A percentile compares a stretch with the other conserved stretches of the same genome.
Conservation (phyloP, 1,139 yeast genomes). For the Magnusiomyces fungicola region DNA sequence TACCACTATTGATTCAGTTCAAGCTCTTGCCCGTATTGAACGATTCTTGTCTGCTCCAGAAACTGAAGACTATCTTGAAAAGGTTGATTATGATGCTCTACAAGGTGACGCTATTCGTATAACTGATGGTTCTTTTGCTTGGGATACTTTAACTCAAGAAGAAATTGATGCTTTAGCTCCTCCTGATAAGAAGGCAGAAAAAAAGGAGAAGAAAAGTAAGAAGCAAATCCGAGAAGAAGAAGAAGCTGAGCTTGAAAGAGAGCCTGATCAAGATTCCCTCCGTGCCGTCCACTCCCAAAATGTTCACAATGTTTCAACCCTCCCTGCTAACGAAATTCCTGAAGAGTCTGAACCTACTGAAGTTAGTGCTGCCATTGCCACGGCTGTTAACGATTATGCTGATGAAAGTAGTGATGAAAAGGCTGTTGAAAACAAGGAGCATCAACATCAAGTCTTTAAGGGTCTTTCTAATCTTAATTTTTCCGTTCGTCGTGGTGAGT, state of each 20-base stretch:
- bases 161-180: constrained; percentile 12
- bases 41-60: constrained; percentile 44
- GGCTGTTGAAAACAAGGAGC: constrained; percentile 16
- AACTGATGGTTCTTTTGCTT: constrained; percentile 50
- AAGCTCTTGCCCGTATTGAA: constrained; percentile 56
- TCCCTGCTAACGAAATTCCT: constrained; percentile 4
- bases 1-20: constrained; percentile 57
- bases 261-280: neutral
- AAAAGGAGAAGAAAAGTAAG: constrained; percentile 6
- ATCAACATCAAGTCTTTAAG: constrained; percentile 26
- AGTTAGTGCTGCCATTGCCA: constrained; percentile 3
- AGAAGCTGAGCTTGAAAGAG: constrained; percentile 20
- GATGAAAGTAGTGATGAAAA: constrained; percentile 15
- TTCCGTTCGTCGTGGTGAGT: constrained; percentile 46
- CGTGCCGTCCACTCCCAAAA: constrained; percentile 18
- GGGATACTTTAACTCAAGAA: constrained; percentile 48
- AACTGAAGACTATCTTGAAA: constrained; percentile 29
- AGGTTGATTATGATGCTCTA: constrained; percentile 27
- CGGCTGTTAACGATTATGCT: constrained; percentile 15
- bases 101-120: constrained; percentile 43
- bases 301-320: constrained; percentile 18
- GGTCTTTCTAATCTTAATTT: constrained; percentile 45
- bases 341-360: neutral
- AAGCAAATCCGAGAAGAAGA: constrained; percentile 23
- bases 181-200: constrained; percentile 11